A percentile compares a stretch with the other conserved stretches of the same genome.
Evolutionary conservation across 768 basidiomycete species (phyloP).

Genomic region (Collybiopsis luxurians): DNA sequence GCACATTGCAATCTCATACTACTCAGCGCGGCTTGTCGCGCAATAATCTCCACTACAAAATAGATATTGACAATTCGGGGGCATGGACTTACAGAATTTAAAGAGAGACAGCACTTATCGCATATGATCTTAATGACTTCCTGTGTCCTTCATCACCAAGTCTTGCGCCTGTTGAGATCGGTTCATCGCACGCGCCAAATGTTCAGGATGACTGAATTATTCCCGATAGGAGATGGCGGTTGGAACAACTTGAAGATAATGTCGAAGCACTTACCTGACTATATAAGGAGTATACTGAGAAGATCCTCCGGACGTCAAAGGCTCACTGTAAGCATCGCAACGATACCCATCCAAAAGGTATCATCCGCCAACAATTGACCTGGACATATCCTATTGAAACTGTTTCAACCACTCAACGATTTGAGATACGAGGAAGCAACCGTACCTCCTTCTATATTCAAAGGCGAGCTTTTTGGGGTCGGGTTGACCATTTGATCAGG

Average conservation of each 20-base stretch:
- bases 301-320: constrained; percentile 8
- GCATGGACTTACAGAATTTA: too few relatives aligned
- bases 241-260: too few relatives aligned
- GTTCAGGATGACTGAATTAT: constrained; percentile 8
- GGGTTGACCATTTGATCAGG: constrained; percentile 10
- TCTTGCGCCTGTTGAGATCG: constrained; percentile 2
- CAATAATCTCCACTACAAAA: too few relatives aligned
- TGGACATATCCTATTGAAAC: constrained; percentile 21
- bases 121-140: too few relatives aligned
- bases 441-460: constrained; percentile 19
- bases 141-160: not conserved
- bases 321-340: constrained; percentile 16
- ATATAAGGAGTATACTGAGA: not conserved
- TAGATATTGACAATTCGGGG: too few relatives aligned
- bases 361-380: constrained; percentile 21
- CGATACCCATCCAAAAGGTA: constrained; percentile 15
- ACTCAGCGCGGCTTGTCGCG: too few relatives aligned
- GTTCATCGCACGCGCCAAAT: constrained; percentile 5
- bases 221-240: not conserved
- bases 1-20: too few relatives aligned
- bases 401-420: not conserved
- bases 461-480: constrained; percentile 14
- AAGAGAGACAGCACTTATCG: too few relatives aligned
- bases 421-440: not conserved
- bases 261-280: not conserved